These are phyloP conservation scores for Aspergillus pseudoviridinutans DNA, from an alignment of 2,329 filamentous ascomycete genomes.

Conservation along the genomic window DNA sequence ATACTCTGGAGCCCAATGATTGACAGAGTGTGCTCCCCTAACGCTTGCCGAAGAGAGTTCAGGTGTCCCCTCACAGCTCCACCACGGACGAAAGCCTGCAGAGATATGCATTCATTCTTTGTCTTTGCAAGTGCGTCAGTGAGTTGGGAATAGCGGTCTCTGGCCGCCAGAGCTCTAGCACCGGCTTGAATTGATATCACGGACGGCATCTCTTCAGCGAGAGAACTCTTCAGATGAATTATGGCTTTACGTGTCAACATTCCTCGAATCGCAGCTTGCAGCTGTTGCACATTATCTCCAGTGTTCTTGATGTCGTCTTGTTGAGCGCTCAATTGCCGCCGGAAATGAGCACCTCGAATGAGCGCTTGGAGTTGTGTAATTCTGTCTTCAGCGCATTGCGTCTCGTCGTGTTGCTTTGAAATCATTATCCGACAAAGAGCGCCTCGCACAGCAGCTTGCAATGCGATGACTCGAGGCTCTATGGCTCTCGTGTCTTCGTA, in stretches of 20 bases:
- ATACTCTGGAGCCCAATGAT: conserved; percentile 33
- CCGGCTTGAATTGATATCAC: conserved; percentile 36
- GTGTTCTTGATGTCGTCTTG: conserved; percentile 44
- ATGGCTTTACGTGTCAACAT: conserved; percentile 42
- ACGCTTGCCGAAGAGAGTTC: conserved; percentile 23
- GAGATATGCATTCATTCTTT: conserved; percentile 36
- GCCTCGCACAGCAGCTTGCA: conserved; percentile 60
- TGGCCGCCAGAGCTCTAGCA: conserved; percentile 32
- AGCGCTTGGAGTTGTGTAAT: conserved; percentile 62
- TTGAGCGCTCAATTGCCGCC: conserved; percentile 40
- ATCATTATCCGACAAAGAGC: conserved; percentile 28
- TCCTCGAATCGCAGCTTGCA: conserved; percentile 60
- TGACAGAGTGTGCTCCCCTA: conserved; percentile 25
- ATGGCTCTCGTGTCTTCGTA: conserved; percentile 61
- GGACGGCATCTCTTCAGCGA: conserved; percentile 22
- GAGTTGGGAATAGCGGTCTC: conserved; percentile 38
- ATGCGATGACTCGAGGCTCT: conserved; percentile 56
- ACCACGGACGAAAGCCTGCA: conserved; percentile 47
- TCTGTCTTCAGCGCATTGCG: conserved; percentile 47
- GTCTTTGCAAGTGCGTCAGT: conserved; percentile 40
- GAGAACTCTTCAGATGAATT: conserved; percentile 19
- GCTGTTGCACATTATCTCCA: conserved; percentile 43
- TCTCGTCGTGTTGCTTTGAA: conserved; percentile 20
- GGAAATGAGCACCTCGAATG: conserved; percentile 62
- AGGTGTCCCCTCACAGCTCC: conserved; percentile 25